These are phyloP conservation scores for Echium plantagineum DNA, from an alignment of 257 asterid genomes.

Conservation along the genomic window DNA sequence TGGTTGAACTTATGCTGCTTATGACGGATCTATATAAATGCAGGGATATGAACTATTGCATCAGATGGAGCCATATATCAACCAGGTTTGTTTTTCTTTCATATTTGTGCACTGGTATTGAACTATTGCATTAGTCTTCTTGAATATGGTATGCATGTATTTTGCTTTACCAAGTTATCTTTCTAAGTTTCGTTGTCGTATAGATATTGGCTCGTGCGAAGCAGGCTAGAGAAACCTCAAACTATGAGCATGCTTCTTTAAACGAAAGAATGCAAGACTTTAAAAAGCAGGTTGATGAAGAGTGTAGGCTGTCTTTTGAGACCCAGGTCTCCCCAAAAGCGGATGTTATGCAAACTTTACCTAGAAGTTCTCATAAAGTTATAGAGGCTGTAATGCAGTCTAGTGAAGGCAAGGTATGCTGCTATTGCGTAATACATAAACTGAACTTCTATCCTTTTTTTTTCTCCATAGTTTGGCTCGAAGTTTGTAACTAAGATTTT, in stretches of 20 bases:
- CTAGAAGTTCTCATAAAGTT: slow-evolving; percentile 56
- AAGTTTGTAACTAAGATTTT: slow-evolving; percentile 36
- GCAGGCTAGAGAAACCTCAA: slow-evolving; percentile 59
- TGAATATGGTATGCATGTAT: too few species aligned
- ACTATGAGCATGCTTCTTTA: slow-evolving; percentile 69
- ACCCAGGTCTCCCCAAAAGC: slow-evolving; percentile 29
- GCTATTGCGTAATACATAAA: not conserved
- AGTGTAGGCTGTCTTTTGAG: slow-evolving; percentile 37
- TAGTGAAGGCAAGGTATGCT: slow-evolving; percentile 76
- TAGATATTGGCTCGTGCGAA: slow-evolving; percentile 79
- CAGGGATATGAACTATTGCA: slow-evolving; percentile 90
- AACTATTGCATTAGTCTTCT: too few species aligned
- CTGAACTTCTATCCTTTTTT: slow-evolving; percentile 5
- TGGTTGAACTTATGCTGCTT: slow-evolving; percentile 13
- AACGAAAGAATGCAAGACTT: slow-evolving; percentile 74
- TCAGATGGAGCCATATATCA: slow-evolving; percentile 92
- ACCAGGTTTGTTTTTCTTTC: slow-evolving; percentile 43
- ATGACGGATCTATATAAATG: slow-evolving; percentile 13
- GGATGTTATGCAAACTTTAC: slow-evolving; percentile 38
- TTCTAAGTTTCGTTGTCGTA: slow-evolving; percentile 6
- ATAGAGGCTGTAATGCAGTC: slow-evolving; percentile 85
- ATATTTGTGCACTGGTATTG: not conserved
- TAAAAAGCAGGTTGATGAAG: slow-evolving; percentile 51
- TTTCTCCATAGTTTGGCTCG: slow-evolving; percentile 1
- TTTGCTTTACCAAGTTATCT: not conserved